Evolutionary conservation across 768 basidiomycete species (phyloP), one percentile per base, ranked within the genome.

Genomic region (Leccinum barrowsii): DNA sequence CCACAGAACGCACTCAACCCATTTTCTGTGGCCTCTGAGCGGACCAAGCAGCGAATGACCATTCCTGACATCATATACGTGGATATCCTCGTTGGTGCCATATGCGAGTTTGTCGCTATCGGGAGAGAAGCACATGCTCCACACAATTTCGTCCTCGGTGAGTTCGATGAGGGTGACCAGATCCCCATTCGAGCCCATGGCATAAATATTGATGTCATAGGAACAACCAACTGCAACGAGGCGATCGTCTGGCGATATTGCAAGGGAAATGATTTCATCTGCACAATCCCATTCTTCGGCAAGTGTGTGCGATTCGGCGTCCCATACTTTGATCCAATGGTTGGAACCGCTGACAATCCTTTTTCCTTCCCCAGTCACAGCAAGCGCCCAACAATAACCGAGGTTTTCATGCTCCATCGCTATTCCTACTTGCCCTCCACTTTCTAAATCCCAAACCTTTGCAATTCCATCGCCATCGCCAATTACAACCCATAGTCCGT

Each of bases 261-360:
- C 19, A 13, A 47, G 11, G 5, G 44, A 19, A 12, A 2, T 0
- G 10, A 7, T 7, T 0, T 3, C 0, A 4, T 0, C 5, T 6
- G 0, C 12, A 22, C 1, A 5, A 7, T 15, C 2, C 19, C 46
- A 47, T 22, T 47, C 46, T 22, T 12, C 2, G 22, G 7, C 22
- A 15, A 47, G 46, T 15, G 12, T 0, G 46, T 22, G 46, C 46
- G 46, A 22, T 47, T 47, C 13, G 46, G 22, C 13, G 22, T 22
- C 22, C 46, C 46, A 47, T 22, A 47, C 46, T 22, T 7, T 12
- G 46, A 47, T 47, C 1, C 10, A 6, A 6, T 12, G 0, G 0
- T 7, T 8, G 44, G 8, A 19, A 13, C 0, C 12, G 44, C 21
- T 47, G 22, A 47, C n/a, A n/a, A 47, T 47, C 46, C 7, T 47